Evolutionary conservation across 495 filamentous ascomycete genomes (phyloP), one percentile per base, ranked within the genome.

Genomic region (Niebla homalea): DNA sequence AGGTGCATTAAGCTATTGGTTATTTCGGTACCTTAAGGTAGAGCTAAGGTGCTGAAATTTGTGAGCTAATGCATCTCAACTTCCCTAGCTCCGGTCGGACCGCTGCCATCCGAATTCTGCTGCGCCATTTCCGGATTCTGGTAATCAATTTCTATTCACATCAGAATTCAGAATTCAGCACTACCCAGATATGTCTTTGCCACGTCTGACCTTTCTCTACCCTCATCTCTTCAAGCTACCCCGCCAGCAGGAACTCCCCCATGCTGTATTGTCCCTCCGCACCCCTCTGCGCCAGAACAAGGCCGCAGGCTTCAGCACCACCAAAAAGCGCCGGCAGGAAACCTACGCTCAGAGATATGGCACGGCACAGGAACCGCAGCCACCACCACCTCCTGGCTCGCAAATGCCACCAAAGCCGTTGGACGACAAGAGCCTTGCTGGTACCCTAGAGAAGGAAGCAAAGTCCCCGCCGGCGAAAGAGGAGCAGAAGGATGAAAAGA

Each of bases 171-270:
- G 29, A 32, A 32, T 32, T 12, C 29, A 12, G 7, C 29, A 32
- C 29, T 12, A 32, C 29, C 29, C 0, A 32, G 29, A 32, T 2
- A 90, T 90, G 85, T 76, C 82, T 44, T 70, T 76, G 10, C 70
- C 70, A 43, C 72, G 85, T 57, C 70, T 90, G 29, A 78, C 78
- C 3, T 88, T 89, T 57, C 72, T 89, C 15, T 89, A 88, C 57
- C 83, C 84, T 35, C 77, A 83, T 54, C 65, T 85, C 42, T 82
- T 80, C 50, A 68, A 67, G 15, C 60, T 66, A 2, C 57, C 67
- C 22, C 60, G 67, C 22, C 56, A 64, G 20, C 73, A 66, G 47
- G 62, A 70, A 45, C 59, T 64, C n/a, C 60, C 43, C 14, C 62
- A 63, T 20, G 57, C 59, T 18, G 48, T 65, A 18, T 66, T 60